A percentile compares a stretch with the other conserved stretches of the same genome.
Evolutionary conservation across 2,329 filamentous ascomycete genomes (phyloP).

Genomic region (Alternaria consortialis): DNA sequence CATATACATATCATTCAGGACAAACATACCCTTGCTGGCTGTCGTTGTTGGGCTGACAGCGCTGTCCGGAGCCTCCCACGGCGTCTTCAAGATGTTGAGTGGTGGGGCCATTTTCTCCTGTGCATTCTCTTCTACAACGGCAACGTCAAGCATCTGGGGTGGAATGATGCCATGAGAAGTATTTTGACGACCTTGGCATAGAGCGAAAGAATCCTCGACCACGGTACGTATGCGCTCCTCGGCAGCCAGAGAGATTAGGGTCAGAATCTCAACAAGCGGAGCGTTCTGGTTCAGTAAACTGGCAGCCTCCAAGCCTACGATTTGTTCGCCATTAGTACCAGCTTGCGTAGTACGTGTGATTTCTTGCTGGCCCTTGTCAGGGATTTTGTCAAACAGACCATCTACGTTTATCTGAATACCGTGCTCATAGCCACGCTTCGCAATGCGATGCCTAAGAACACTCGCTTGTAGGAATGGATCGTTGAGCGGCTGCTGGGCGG

Average conservation of each 20-base stretch:
- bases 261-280: conserved; percentile 81
- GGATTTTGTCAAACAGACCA: conserved; percentile 59
- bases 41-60: conserved; percentile 65
- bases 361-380: conserved; percentile 41
- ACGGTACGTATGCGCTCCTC: conserved; percentile 80
- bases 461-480: conserved; percentile 77
- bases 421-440: conserved; percentile 66
- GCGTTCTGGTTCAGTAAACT: conserved; percentile 77
- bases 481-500: conserved; percentile 73
- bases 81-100: conserved; percentile 49
- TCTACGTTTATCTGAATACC: conserved; percentile 68
- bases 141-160: conserved; percentile 77
- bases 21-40: conserved; percentile 39
- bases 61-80: conserved; percentile 58
- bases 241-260: conserved; percentile 81
- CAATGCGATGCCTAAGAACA: conserved; percentile 63
- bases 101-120: conserved; percentile 51
- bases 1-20: not conserved
- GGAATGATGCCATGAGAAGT: conserved; percentile 83
- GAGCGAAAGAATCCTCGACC: conserved; percentile 76
- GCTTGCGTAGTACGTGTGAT: conserved; percentile 52
- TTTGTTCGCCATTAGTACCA: conserved; percentile 68
- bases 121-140: conserved; percentile 61
- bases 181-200: conserved; percentile 76
- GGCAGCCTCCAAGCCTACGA: conserved; percentile 62